Evolutionary conservation across 106 monocot species (phyloP), one percentile per base, ranked within the genome.

Genomic region (Dendrobium nobile): DNA sequence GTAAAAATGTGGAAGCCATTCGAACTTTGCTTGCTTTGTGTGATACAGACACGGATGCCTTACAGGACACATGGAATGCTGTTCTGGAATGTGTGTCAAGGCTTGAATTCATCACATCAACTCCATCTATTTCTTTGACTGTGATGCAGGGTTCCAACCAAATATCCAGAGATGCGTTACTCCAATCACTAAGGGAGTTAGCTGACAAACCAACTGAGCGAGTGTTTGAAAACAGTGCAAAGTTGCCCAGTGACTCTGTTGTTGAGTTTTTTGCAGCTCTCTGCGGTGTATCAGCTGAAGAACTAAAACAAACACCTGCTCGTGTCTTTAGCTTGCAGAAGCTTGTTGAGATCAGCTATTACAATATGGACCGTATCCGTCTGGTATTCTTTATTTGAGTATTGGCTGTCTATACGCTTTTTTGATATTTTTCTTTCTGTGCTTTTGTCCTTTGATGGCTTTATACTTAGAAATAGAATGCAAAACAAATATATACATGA

Each of bases 1-100:
- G 92, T 82, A 98, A 98, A 88, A 98, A 98, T 86, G 98, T 98
- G 41, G 98, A 98, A 67, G 98, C 98, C 40, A 80, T 98, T 84
- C 87, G 98, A 67, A 89, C 92, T 48, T 81, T 98, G 48, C 89
- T 98, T 78, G 73, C 77, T 80, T 79, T 99, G 59, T 91, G 95
- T 77, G 91, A 91, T 67, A 84, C 82, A 47, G 92, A 93, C 58
- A 91, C 87, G 61, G 88, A 91, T 67, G 79, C 95, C 75, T 84
- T 99, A 65, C 98, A 99, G 78, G 98, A 99, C 78, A 99, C 98
- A 42, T 99, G 98, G 98, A 99, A 99, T 91, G 98, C 98, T 85
- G 92, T 98, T 1, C 84, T 98, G n/a, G 98, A 98, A 82, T 98
- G 98, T 88, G 91, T 98, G 81, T 98, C 98, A 33, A 92, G 98